Conservation (phyloP, 2,329 filamentous ascomycete species). For the Hortaea werneckii region DNA sequence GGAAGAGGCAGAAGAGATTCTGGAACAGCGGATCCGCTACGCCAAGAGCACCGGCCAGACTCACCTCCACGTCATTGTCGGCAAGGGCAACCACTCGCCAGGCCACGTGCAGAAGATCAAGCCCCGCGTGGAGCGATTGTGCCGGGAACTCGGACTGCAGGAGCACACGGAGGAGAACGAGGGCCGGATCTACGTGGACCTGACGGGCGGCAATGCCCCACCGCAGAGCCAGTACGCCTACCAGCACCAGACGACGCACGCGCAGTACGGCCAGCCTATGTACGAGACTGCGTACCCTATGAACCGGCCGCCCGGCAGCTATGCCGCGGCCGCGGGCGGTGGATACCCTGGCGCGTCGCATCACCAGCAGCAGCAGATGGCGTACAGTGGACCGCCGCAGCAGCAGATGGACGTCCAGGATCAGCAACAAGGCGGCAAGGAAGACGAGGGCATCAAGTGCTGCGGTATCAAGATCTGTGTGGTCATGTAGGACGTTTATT, state of each 20-base stretch:
- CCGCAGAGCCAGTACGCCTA: conserved; percentile 35
- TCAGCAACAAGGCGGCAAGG: conserved; percentile 14
- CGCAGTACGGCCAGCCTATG: conserved; percentile 32
- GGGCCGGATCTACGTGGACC: conserved; percentile 78
- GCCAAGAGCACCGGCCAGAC: conserved; percentile 63
- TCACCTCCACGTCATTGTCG: conserved; percentile 90
- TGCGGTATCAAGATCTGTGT: conserved; percentile 26
- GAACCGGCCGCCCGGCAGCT: conserved; percentile 26
- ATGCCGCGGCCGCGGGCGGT: conserved; percentile 23
- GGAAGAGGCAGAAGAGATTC: conserved; percentile 84
- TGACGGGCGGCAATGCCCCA: conserved; percentile 53
- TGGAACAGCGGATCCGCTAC: conserved; percentile 74
- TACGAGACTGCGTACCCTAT: conserved; percentile 30
- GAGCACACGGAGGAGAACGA: conserved; percentile 82
- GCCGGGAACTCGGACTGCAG: conserved; percentile 69
- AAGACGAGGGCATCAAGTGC: conserved; percentile 21
- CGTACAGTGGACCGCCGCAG: conserved; percentile 27
- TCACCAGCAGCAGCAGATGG: conserved; percentile 31
- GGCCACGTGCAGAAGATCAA: conserved; percentile 88
- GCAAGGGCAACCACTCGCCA: conserved; percentile 80
- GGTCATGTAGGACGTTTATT: conserved; percentile 19
- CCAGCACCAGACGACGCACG: conserved; percentile 27
- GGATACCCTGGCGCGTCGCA: conserved; percentile 27
- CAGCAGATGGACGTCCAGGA: conserved; percentile 35
- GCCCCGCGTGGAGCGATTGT: conserved; percentile 83